Evolutionary conservation across 2,329 filamentous ascomycete species (phyloP).

Genomic region (Penicillium sp.): DNA sequence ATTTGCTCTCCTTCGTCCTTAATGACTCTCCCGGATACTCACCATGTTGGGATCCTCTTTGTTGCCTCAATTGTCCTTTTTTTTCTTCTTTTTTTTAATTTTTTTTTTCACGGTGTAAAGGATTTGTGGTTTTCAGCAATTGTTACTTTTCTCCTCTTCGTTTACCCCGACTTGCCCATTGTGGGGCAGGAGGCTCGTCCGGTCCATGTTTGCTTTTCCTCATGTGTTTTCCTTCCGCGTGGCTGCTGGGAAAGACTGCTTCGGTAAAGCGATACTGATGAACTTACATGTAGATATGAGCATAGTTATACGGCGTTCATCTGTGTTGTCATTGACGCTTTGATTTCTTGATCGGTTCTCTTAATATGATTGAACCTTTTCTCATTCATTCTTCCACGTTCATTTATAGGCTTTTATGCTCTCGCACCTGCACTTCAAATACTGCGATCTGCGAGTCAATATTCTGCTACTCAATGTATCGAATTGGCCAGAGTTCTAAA

Average conservation of each 20-base stretch:
- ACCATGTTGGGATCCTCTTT: constrained; percentile 19
- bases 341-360: constrained; percentile 27
- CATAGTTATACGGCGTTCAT: constrained; percentile 44
- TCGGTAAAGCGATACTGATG: constrained; percentile 40
- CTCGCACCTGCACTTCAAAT: too few relatives aligned
- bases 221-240: constrained; percentile 25
- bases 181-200: constrained; percentile 24
- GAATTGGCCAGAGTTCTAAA: too few relatives aligned
- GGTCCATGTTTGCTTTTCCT: constrained; percentile 31
- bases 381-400: constrained; percentile 4
- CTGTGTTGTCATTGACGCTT: constrained; percentile 28
- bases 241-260: constrained; percentile 34
- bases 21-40: constrained; percentile 25
- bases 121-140: constrained; percentile 18
- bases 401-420: not conserved
- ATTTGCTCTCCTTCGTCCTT: constrained; percentile 22
- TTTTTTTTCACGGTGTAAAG: constrained; percentile 21
- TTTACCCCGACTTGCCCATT: constrained; percentile 22
- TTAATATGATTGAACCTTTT: constrained; percentile 30
- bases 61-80: constrained; percentile 13
- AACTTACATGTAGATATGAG: constrained; percentile 46
- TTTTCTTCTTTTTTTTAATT: constrained; percentile 19
- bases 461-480: too few relatives aligned
- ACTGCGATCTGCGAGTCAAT: too few relatives aligned
- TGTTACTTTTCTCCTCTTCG: constrained; percentile 20